These are phyloP conservation scores for Picea abies DNA, from an alignment of 83 land plant species.

Conservation along the genomic window DNA sequence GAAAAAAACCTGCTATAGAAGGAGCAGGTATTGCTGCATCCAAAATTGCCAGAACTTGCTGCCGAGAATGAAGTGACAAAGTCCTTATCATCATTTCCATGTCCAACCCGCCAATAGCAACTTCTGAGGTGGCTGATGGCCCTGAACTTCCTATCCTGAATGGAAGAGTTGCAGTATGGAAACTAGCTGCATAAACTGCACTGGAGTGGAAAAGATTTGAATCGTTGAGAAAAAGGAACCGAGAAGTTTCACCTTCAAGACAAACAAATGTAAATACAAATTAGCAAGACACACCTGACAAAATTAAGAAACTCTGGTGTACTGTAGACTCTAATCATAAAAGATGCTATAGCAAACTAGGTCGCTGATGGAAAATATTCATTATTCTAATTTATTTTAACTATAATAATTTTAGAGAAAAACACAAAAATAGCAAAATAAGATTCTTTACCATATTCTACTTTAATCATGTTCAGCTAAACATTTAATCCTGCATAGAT, in stretches of 20 bases:
- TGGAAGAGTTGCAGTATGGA: constrained; percentile 70
- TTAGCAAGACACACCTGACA: background rate
- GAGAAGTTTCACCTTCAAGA: constrained; percentile 49
- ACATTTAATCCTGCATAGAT: too few species aligned
- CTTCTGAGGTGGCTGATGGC: constrained; percentile 38
- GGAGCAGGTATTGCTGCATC: constrained; percentile 71
- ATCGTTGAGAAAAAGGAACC: constrained; percentile 45
- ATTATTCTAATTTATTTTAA: background rate
- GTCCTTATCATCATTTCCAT: constrained; percentile 47
- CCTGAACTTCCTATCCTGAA: constrained; percentile 71
- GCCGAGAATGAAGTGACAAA: constrained; percentile 57
- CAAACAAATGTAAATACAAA: background rate
- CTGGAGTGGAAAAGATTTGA: constrained; percentile 76
- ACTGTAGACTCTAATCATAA: too few species aligned
- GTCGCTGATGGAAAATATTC: too few species aligned
- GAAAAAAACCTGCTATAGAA: constrained; percentile 45
- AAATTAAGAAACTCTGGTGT: background rate
- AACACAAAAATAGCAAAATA: background rate
- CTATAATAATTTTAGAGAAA: background rate
- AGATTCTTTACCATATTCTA: background rate
- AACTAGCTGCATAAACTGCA: constrained; percentile 88
- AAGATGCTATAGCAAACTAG: too few species aligned
- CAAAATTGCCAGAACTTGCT: constrained; percentile 57
- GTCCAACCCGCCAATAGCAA: constrained; percentile 58
- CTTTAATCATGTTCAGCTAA: background rate